A percentile compares a stretch with the other conserved stretches of the same genome.
Evolutionary conservation across 129 eudicot genomes (phyloP).

Genomic region (Flaveria linearis): DNA sequence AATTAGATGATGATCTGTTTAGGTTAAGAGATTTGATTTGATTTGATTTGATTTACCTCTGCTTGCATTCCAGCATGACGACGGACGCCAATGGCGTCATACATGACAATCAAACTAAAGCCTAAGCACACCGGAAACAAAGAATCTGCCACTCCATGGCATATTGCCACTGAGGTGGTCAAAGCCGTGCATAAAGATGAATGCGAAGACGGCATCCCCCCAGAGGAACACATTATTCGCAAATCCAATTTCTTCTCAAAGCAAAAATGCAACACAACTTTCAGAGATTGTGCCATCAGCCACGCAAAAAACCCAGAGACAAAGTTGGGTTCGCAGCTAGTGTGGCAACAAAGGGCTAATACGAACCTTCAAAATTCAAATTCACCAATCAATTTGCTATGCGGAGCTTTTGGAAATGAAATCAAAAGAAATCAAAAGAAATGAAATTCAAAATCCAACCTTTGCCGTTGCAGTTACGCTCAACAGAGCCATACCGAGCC

Average conservation of each 20-base stretch:
- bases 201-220: conserved; percentile 98
- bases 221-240: conserved; percentile 72
- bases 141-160: conserved; percentile 94
- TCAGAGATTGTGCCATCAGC: conserved; percentile 70
- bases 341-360: conserved; percentile 73
- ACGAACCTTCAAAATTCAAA: conserved; percentile 41
- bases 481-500: conserved; percentile 67
- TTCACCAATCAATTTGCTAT: not conserved
- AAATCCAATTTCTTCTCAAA: conserved; percentile 83
- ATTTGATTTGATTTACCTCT: conserved; percentile 42
- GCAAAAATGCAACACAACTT: conserved; percentile 69
- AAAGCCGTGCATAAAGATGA: conserved; percentile 84
- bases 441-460: conserved; percentile 34
- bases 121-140: conserved; percentile 90
- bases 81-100: conserved; percentile 92
- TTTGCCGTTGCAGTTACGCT: conserved; percentile 73
- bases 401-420: too few relatives aligned
- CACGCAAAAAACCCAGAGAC: conserved; percentile 77
- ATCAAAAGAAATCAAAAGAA: not conserved
- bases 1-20: not conserved
- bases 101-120: conserved; percentile 87
- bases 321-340: conserved; percentile 79
- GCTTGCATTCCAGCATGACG: conserved; percentile 99
- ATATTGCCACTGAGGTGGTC: conserved; percentile 83
- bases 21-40: too few relatives aligned